Evolutionary conservation across 345 rosid genomes (phyloP).

Genomic region (Acer yangbiense): DNA sequence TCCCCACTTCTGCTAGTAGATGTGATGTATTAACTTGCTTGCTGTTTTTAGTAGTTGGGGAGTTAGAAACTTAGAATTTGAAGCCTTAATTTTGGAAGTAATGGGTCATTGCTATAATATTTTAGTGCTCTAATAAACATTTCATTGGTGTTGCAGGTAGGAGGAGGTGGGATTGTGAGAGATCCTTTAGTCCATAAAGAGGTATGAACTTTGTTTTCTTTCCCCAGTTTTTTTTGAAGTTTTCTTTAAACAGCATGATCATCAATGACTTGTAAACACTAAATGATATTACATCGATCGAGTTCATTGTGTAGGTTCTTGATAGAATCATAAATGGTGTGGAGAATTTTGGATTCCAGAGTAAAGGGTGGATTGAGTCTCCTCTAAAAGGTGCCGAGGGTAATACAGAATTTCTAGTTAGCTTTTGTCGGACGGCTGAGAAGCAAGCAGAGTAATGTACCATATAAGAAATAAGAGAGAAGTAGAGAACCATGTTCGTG

Average conservation of each 20-base stretch:
- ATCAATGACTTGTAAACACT: background rate
- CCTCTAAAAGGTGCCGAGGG: slow-evolving; percentile 95
- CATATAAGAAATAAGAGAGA: background rate
- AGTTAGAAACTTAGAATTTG: background rate
- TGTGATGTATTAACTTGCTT: background rate
- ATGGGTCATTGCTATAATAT: background rate
- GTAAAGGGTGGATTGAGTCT: slow-evolving; percentile 83
- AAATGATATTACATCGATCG: background rate
- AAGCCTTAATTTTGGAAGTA: background rate
- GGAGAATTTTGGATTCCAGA: slow-evolving; percentile 65
- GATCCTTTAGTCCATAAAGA: slow-evolving; percentile 89
- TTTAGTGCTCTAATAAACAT: background rate
- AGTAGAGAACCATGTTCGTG: background rate
- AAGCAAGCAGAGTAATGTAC: slow-evolving; percentile 23
- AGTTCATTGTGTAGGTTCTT: slow-evolving; percentile 54
- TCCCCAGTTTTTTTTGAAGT: background rate
- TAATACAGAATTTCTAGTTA: slow-evolving; percentile 80
- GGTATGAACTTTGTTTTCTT: slow-evolving; percentile 38
- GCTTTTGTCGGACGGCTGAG: slow-evolving; percentile 50
- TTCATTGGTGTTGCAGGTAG: slow-evolving; percentile 54
- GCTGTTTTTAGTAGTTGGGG: background rate
- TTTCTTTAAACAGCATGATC: background rate
- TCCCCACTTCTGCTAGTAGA: background rate
- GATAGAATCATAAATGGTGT: slow-evolving; percentile 79
- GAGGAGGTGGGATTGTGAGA: slow-evolving; percentile 92